Conservation (phyloP, 257 asterid species). For the Solanum microdontum region DNA sequence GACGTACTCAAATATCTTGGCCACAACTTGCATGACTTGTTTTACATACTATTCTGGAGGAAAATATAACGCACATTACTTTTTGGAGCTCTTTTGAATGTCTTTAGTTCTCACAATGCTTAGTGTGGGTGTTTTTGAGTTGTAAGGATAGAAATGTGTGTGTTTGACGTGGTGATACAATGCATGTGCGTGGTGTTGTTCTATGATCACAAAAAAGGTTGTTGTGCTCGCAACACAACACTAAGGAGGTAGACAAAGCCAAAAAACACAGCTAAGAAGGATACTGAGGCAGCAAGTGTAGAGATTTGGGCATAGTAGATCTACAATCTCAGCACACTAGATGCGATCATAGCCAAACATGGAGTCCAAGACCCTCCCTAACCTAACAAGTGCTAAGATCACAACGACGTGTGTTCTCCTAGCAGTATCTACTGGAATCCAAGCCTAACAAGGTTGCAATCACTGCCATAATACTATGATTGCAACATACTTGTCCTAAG, state of each 20-base stretch:
- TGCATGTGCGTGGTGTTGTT: background rate
- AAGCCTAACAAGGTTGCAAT: background rate
- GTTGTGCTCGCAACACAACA: background rate
- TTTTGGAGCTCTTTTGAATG: background rate
- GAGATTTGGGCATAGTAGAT: background rate
- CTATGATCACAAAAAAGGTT: background rate
- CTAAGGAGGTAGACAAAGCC: background rate
- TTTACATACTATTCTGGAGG: background rate
- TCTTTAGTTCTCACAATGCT: background rate
- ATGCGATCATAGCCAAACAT: background rate
- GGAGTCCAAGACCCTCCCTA: background rate
- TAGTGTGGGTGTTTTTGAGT: background rate
- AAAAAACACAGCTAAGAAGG: background rate
- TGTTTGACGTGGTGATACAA: background rate
- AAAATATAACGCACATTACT: background rate
- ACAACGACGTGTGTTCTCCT: background rate
- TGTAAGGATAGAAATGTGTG: background rate
- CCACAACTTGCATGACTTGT: background rate
- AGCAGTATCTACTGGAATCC: background rate
- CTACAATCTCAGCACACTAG: background rate
- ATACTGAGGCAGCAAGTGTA: background rate
- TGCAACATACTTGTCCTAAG: background rate
- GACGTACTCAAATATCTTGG: background rate
- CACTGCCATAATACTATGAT: background rate
- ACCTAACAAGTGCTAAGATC: background rate